Base-by-base conservation (phyloP, 148 eudicot genomes). In the Beta vulgaris region DNA sequence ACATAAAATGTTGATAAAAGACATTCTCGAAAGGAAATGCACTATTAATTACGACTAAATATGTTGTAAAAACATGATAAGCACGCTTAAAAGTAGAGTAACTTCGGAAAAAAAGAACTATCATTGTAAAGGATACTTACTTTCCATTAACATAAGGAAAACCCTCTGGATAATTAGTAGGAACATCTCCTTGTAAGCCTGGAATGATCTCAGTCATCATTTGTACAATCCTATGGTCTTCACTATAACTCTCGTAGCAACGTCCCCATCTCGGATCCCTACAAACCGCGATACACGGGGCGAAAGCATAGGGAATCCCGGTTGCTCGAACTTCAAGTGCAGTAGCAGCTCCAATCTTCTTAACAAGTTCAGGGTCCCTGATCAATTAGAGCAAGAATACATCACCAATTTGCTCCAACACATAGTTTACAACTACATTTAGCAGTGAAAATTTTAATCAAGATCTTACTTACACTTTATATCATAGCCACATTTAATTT, bases 251-350 rank as follows among this genome's bases (percentile, higher is more conserved):
- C 81, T 92, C 97, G 26, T 86, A 90, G 77, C 97, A 92, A 64
- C 97, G 80, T 28, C 97, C 97, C 97, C 97, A 92, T 80, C 95
- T 82, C 42, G 95, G 95, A 75, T 92, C 91, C 74, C 93, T 73
- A 63, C 97, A 92, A 19, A 92, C 97, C 78, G 97, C 91, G 19
- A 91, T 88, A 77, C 97, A 91, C 4, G 97, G 97, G 65, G 96
- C 93, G 76, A 91, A 91, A 39, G 81, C 72, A n/a, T 91, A 91
- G 10, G 85, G 88, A 26, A 91, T 91, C 69, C 92, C 93, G 16
- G 93, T 87, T 26, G 90, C 93, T 77, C 85, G 82, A 67, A 87
- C 90, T 87, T 91, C 96, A 77, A 89, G 85, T 39, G 96, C 96
- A 48, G 96, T 91, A 23, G 96, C 96, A 36, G 86, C 93, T 71